phyloP scores from a whole-genome alignment of 163 green algal species.

The Trebouxiophyceae sp. region DNA sequence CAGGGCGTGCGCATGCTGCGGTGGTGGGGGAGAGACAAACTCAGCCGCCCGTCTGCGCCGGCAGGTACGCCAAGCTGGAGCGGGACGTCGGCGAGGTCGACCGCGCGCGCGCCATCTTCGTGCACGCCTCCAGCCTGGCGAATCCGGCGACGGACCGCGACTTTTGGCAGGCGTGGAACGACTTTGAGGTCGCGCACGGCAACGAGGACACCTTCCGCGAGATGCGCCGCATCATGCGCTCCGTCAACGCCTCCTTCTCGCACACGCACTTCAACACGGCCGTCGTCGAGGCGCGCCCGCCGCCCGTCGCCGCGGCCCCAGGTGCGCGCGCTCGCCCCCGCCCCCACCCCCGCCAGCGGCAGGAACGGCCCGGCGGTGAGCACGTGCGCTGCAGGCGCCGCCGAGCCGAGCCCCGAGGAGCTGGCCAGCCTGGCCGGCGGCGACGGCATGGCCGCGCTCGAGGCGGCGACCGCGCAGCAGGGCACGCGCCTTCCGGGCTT shows the following conservation, averaged over 20 bases:
- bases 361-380: background rate
- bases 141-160: slow-evolving; percentile 57
- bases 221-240: slow-evolving; percentile 96
- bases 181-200: slow-evolving; percentile 71
- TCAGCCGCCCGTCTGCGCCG: too few species aligned
- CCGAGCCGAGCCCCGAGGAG: slow-evolving; percentile 5
- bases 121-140: slow-evolving; percentile 74
- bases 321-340: background rate
- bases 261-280: slow-evolving; percentile 74
- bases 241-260: slow-evolving; percentile 69
- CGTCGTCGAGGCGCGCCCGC: slow-evolving; percentile 42
- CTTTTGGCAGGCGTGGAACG: slow-evolving; percentile 88
- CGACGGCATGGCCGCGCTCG: slow-evolving; percentile 64
- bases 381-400: slow-evolving; percentile 20
- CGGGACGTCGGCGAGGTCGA: slow-evolving; percentile 83
- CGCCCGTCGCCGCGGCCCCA: slow-evolving; percentile 7
- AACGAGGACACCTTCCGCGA: slow-evolving; percentile 79
- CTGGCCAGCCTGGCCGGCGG: slow-evolving; percentile 6
- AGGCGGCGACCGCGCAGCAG: slow-evolving; percentile 30
- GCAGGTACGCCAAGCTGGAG: slow-evolving; percentile 82
- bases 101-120: slow-evolving; percentile 79
- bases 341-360: background rate
- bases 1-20: too few species aligned
- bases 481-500: slow-evolving; percentile 60
- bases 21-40: too few species aligned